Percentiles rank a stretch among this genome's conserved stretches.
Conservation (phyloP, 352 stramenopile species). For the Achlya hypogyna region DNA sequence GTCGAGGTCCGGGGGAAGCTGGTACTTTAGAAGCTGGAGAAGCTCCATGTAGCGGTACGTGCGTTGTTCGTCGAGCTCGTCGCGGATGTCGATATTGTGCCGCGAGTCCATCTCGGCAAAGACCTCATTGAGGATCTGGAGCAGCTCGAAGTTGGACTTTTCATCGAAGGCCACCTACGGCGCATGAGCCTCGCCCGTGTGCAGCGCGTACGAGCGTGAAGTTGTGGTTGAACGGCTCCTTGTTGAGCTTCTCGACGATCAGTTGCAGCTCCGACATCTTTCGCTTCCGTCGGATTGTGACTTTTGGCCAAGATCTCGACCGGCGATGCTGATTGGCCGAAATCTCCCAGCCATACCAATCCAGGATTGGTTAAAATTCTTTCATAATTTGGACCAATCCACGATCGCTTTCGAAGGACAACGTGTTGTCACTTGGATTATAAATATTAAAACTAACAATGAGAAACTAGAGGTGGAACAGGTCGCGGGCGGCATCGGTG, state of each 20-base stretch:
- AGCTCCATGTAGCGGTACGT: conserved; percentile 86
- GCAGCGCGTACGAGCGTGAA: conserved; percentile 57
- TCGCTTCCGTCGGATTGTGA: not conserved
- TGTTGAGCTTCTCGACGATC: conserved; percentile 91
- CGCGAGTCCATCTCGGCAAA: conserved; percentile 82
- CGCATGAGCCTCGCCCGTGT: not conserved
- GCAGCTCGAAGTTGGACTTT: conserved; percentile 87
- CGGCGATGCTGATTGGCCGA: not conserved
- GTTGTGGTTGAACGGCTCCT: conserved; percentile 85
- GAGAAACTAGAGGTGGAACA: no score
- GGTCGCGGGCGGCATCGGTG: not conserved
- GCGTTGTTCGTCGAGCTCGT: conserved; percentile 66
- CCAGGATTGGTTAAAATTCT: no score
- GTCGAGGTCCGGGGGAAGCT: conserved; percentile 59
- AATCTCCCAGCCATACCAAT: not conserved
- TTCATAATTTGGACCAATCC: no score
- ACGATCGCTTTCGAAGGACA: no score
- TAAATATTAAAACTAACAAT: conserved; percentile 13
- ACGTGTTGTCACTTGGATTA: not conserved
- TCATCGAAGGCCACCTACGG: conserved; percentile 87
- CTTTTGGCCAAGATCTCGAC: not conserved
- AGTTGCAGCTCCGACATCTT: conserved; percentile 86
- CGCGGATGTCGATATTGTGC: conserved; percentile 77
- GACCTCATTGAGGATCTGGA: conserved; percentile 91
- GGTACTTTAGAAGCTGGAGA: conserved; percentile 90